Evolutionary conservation across 73 alveolate species (phyloP).

Genomic region (Paramecium sexaurelia): DNA sequence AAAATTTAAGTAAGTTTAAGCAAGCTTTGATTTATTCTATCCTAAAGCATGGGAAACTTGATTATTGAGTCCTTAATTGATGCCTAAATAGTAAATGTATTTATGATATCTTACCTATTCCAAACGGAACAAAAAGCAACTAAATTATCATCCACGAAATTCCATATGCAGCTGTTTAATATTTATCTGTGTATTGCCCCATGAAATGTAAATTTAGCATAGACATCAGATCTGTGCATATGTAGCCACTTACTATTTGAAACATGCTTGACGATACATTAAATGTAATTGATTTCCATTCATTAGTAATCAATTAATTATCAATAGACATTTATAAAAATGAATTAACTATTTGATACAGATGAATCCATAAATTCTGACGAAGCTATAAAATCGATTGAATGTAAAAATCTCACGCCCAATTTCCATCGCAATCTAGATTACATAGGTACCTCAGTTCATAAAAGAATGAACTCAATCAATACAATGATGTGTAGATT

Average conservation of each 20-base stretch:
- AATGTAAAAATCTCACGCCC: constrained; percentile 18
- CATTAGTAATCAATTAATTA: background rate
- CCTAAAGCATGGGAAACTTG: background rate
- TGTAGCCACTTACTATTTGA: background rate
- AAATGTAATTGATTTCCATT: background rate
- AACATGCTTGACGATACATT: background rate
- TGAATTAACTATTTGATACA: constrained; percentile 8
- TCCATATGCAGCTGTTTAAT: constrained; percentile 10
- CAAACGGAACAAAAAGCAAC: background rate
- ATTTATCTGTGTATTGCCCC: constrained; percentile 21
- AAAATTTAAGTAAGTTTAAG: background rate
- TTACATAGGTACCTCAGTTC: constrained; percentile 7
- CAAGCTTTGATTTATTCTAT: background rate
- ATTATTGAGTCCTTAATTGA: background rate
- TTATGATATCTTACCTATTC: background rate
- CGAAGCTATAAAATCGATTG: background rate
- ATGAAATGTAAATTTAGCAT: background rate
- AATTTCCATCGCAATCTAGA: background rate
- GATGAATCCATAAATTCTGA: constrained; percentile 32
- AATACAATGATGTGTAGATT: background rate
- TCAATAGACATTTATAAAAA: background rate
- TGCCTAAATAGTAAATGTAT: background rate
- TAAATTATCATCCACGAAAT: background rate
- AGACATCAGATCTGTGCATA: background rate
- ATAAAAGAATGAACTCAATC: background rate